Base-by-base conservation (phyloP, 2,329 filamentous ascomycete genomes). In the Talaromyces sp. region DNA sequence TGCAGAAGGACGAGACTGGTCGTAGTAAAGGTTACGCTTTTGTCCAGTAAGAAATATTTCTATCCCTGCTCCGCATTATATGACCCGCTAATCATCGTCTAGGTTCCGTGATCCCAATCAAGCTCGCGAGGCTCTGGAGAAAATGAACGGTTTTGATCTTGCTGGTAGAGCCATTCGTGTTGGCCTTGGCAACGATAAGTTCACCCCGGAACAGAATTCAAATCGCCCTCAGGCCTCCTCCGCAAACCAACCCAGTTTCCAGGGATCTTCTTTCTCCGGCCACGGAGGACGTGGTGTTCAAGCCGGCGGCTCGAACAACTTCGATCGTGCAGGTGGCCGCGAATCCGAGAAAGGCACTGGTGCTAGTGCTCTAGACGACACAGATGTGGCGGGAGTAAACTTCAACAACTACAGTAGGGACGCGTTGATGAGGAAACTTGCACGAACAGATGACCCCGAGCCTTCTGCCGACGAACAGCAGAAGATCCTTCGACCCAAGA, bases 401-500 rank as follows among this genome's bases (percentile, higher is more conserved):
- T 97, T 97, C 88, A 96, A 91, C 83, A 97, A 97, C 76, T 97
- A 96, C 80, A 96, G 91, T 82, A 90, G 94, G 78, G 91, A 97
- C 80, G 90, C 92, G 70, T 87, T 99, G 77, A 99, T 99, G 94
- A 86, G 91, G 75, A 97, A 97, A 79, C 89, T 99, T 76, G 92
- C 94, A 71, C 88, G 94, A 82, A 93, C 89, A 78, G 92, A 97
- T 77, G 91, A 97, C 71, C 81, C 86, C 64, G 83, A 84, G 66
- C 71, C 73, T 52, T 64, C 70, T 55, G 78, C 82, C 65, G 84
- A 83, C 66, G 84, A 88, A 63, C 86, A 90, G 75, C 83, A 84
- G 71, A 87, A 89, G 74, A 80, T 88, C 54, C 78, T 87, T 61
- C 90, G 90, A 71, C 88, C 90, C 61, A 91, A 89, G 76, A 89